phyloP scores from a whole-genome alignment of 2,329 filamentous ascomycete genomes.

The Rhinocladiella mackenziei region DNA sequence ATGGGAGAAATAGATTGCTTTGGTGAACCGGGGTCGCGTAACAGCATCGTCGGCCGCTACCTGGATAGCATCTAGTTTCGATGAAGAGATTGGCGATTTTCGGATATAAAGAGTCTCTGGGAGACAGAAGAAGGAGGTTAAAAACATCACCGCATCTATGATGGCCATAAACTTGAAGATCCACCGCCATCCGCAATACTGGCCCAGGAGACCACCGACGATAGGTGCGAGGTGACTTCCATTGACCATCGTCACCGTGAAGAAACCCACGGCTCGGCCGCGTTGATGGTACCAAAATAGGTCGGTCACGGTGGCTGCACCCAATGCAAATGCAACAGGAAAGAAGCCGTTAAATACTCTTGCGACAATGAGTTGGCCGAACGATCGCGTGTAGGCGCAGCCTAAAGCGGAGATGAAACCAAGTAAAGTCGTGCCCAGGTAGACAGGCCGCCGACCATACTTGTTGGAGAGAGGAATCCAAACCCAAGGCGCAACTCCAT shows the following conservation, averaged over 20 bases:
- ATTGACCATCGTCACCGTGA: slow-evolving; percentile 32
- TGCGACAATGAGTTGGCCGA: slow-evolving; percentile 21
- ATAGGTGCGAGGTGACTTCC: slow-evolving; percentile 34
- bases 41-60: no score
- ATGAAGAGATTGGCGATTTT: not conserved
- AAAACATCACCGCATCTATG: slow-evolving; percentile 30
- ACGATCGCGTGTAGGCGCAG: slow-evolving; percentile 27
- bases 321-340: slow-evolving; percentile 33
- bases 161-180: slow-evolving; percentile 32
- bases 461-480: slow-evolving; percentile 35
- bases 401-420: slow-evolving; percentile 32
- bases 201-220: slow-evolving; percentile 25
- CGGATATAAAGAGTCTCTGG: slow-evolving; percentile 35
- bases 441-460: slow-evolving; percentile 37
- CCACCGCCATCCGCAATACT: slow-evolving; percentile 28
- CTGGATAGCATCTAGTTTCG: slow-evolving; percentile 2
- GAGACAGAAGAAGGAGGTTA: slow-evolving; percentile 30
- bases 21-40: slow-evolving; percentile 7
- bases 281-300: slow-evolving; percentile 35
- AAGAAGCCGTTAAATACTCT: slow-evolving; percentile 33
- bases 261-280: slow-evolving; percentile 33
- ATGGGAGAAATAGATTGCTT: slow-evolving; percentile 20
- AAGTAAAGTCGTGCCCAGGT: slow-evolving; percentile 33
- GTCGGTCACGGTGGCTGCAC: slow-evolving; percentile 33
- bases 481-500: slow-evolving; percentile 27